These are phyloP conservation scores for Golubevia sp. DNA, from an alignment of 1,284 basidiomycete species.

Conservation along the genomic window DNA sequence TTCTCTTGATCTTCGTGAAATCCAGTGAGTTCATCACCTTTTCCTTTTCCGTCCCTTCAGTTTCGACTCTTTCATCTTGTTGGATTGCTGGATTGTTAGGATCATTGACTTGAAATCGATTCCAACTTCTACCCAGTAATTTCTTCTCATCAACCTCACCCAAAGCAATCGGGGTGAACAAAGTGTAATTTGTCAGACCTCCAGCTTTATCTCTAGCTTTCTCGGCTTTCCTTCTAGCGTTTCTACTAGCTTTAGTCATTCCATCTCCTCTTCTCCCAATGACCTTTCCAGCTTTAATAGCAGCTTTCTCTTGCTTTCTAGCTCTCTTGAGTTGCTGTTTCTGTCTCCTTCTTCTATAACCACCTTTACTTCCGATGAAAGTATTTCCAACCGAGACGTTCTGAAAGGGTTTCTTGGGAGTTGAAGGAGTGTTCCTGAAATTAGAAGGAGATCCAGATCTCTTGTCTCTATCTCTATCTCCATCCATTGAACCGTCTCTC, in stretches of 20 bases:
- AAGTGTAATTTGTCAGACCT: conserved; percentile 52
- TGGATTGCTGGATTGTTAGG: neutral
- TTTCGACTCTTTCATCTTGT: neutral
- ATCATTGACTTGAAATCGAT: neutral
- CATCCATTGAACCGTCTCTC: neutral
- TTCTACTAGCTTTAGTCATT: conserved; percentile 31
- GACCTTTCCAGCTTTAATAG: neutral
- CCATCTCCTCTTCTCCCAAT: neutral
- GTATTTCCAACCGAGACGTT: neutral
- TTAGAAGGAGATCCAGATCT: too few relatives aligned
- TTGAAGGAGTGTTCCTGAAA: too few relatives aligned
- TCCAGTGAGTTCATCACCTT: neutral
- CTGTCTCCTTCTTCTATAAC: neutral
- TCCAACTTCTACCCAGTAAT: neutral
- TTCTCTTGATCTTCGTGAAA: conserved; percentile 34
- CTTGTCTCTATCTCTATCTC: too few relatives aligned
- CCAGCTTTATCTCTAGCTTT: conserved; percentile 45
- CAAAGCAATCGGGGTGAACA: conserved; percentile 47
- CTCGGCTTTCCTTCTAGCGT: conserved; percentile 48
- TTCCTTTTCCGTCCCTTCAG: neutral
- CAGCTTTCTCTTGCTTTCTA: neutral
- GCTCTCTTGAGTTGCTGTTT: neutral
- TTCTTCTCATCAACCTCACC: neutral
- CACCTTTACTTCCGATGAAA: neutral
- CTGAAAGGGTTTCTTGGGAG: neutral